These are phyloP conservation scores for Fusarium pseudocircinatum DNA, from an alignment of 2,329 filamentous ascomycete genomes.

Conservation along the genomic window DNA sequence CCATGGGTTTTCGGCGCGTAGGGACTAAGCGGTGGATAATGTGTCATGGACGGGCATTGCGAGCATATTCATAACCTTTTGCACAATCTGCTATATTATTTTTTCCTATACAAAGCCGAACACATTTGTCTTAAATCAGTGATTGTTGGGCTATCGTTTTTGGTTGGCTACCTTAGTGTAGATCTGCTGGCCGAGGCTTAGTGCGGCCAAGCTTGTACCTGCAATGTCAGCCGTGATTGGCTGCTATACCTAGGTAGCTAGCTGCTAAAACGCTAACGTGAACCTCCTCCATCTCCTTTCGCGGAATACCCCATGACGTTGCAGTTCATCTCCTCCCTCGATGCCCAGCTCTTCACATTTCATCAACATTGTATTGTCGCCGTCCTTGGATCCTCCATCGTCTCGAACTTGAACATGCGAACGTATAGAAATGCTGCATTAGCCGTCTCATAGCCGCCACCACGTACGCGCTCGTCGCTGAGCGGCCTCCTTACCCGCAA, in stretches of 20 bases:
- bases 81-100: too few relatives aligned
- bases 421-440: conserved; percentile 46
- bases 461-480: conserved; percentile 45
- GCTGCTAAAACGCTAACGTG: conserved; percentile 38
- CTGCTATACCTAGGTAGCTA: conserved; percentile 11
- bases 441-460: conserved; percentile 38
- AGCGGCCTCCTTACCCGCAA: conserved; percentile 49
- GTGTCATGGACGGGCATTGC: too few relatives aligned
- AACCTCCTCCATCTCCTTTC: conserved; percentile 46
- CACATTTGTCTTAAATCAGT: not conserved
- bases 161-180: not conserved
- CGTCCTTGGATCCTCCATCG: not conserved
- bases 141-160: not conserved
- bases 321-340: conserved; percentile 34
- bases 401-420: conserved; percentile 28
- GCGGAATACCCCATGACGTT: conserved; percentile 42
- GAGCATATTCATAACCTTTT: too few relatives aligned
- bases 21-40: too few relatives aligned
- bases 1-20: too few relatives aligned
- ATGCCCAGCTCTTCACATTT: conserved; percentile 27
- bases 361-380: conserved; percentile 15
- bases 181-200: too few relatives aligned
- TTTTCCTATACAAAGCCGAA: too few relatives aligned
- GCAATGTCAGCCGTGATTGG: conserved; percentile 35
- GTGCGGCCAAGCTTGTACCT: conserved; percentile 22